A percentile compares a stretch with the other conserved stretches of the same genome.
phyloP scores from a whole-genome alignment of 805 yeast species.

The Cephaloascus albidus region DNA sequence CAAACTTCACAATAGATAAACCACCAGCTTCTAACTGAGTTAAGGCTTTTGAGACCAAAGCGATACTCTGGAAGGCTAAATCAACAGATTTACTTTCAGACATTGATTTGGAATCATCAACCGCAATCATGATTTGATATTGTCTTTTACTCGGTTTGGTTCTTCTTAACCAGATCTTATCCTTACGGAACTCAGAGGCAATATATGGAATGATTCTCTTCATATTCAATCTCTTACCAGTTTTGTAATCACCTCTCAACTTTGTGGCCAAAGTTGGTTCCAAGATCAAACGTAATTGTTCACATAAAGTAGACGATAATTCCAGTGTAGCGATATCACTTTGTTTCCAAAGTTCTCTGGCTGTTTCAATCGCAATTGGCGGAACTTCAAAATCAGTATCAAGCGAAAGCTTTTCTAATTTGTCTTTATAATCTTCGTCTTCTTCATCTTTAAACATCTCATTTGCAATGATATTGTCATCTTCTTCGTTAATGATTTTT shows the following conservation, averaged over 20 bases:
- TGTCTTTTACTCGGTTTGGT: slow-evolving; percentile 96
- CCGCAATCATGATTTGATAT: slow-evolving; percentile 94
- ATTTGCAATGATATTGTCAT: slow-evolving; percentile 6
- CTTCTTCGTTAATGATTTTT: slow-evolving; percentile 11
- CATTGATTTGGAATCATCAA: slow-evolving; percentile 97
- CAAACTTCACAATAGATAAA: slow-evolving; percentile 82
- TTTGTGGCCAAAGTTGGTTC: slow-evolving; percentile 98
- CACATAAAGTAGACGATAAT: slow-evolving; percentile 78
- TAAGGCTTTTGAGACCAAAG: slow-evolving; percentile 87
- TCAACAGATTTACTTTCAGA: slow-evolving; percentile 85
- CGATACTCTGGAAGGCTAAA: slow-evolving; percentile 89
- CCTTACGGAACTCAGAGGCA: slow-evolving; percentile 95
- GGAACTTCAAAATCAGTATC: slow-evolving; percentile 19
- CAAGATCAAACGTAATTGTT: slow-evolving; percentile 82
- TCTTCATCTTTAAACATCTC: slow-evolving; percentile 19
- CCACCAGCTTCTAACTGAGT: slow-evolving; percentile 94
- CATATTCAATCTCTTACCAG: slow-evolving; percentile 96
- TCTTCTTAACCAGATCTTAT: slow-evolving; percentile 95
- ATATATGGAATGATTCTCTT: slow-evolving; percentile 95
- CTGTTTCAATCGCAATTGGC: slow-evolving; percentile 49
- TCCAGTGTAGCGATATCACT: slow-evolving; percentile 85
- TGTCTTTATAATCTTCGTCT: slow-evolving; percentile 16
- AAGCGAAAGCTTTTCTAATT: slow-evolving; percentile 8
- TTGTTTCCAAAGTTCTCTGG: slow-evolving; percentile 71
- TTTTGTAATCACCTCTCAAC: slow-evolving; percentile 88